Evolutionary conservation across 345 rosid species (phyloP).

Genomic region (Citropsis articulata): DNA sequence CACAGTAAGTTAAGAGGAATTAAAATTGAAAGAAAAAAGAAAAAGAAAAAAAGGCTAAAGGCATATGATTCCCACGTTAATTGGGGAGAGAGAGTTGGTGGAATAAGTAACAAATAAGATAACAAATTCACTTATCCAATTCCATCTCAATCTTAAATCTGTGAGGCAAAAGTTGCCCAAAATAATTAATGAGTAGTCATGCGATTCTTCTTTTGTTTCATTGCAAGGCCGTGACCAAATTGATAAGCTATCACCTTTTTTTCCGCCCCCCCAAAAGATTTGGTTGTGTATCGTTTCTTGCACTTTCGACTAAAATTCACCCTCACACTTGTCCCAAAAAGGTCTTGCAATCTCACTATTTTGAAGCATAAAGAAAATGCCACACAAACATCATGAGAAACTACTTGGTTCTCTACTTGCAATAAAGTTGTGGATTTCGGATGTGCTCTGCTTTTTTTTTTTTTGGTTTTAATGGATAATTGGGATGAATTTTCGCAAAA

Average conservation of each 20-base stretch:
- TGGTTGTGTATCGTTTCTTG: not conserved
- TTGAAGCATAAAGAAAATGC: not conserved
- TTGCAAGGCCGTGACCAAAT: conserved; percentile 15
- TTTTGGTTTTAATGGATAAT: not conserved
- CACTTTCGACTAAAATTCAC: conserved; percentile 1
- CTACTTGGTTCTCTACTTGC: conserved; percentile 4
- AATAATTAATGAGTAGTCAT: conserved; percentile 11
- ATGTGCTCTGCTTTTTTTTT: too few relatives aligned
- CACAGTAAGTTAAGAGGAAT: not conserved
- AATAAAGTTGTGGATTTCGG: conserved; percentile 10
- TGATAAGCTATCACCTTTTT: conserved; percentile 1
- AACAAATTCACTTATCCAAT: conserved; percentile 15
- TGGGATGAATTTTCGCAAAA: not conserved
- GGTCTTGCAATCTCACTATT: not conserved
- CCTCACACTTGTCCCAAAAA: conserved; percentile 13
- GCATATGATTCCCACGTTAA: not conserved
- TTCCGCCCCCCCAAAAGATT: not conserved
- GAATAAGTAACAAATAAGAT: not conserved
- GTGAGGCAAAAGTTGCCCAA: not conserved
- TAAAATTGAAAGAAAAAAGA: not conserved
- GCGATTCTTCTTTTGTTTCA: conserved; percentile 4
- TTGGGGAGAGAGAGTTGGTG: not conserved
- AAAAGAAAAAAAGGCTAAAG: not conserved
- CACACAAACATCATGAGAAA: not conserved
- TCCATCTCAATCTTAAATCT: conserved; percentile 11